Evolutionary conservation across 2,329 filamentous ascomycete species (phyloP).

Genomic region (Fusarium tuaranense): DNA sequence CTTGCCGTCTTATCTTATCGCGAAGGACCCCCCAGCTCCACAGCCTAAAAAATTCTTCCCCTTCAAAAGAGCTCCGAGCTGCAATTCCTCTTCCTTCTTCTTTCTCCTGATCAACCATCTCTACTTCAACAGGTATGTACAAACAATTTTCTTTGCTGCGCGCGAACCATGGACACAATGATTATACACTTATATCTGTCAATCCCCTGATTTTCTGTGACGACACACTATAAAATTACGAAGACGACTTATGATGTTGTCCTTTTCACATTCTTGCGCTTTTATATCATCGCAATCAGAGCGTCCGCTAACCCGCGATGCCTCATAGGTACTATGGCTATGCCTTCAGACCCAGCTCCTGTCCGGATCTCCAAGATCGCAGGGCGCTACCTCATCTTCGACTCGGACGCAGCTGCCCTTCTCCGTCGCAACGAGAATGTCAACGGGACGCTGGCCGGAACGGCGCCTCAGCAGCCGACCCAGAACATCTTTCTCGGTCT

Average conservation of each 20-base stretch:
- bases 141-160: constrained; percentile 9
- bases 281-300: constrained; percentile 9
- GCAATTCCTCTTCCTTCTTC: constrained; percentile 21
- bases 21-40: constrained; percentile 18
- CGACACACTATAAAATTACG: constrained; percentile 57
- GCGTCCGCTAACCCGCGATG: constrained; percentile 34
- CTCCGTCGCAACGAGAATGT: constrained; percentile 85
- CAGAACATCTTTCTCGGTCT: constrained; percentile 95
- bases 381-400: constrained; percentile 89
- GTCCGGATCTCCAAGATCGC: constrained; percentile 86
- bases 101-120: constrained; percentile 37
- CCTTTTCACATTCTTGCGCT: constrained; percentile 17
- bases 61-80: constrained; percentile 33
- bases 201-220: constrained; percentile 67
- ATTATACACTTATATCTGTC: constrained; percentile 68
- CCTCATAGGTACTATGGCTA: constrained; percentile 38
- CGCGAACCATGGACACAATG: constrained; percentile 50
- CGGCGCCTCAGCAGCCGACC: constrained; percentile 90
- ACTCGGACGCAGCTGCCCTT: constrained; percentile 81
- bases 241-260: constrained; percentile 58
- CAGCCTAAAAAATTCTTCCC: constrained; percentile 38
- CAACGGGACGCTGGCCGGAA: constrained; percentile 87
- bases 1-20: constrained; percentile 27
- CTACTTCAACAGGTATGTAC: constrained; percentile 35
- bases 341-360: constrained; percentile 48